Base-by-base conservation (phyloP, 2,329 filamentous ascomycete genomes). In the Penicillium sp. region DNA sequence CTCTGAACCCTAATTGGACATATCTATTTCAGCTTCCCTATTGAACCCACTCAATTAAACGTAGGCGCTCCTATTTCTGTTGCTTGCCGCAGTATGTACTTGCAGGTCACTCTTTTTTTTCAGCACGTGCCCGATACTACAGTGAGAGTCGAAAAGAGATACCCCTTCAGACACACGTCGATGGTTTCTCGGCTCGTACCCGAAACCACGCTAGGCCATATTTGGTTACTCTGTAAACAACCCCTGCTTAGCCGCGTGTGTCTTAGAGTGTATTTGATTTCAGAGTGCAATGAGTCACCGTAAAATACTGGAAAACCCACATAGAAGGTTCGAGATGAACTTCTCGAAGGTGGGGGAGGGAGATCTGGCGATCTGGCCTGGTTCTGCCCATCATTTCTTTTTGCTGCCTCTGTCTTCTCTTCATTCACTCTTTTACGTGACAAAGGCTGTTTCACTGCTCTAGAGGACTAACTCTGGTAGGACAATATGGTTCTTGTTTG, bases 391-490 rank as follows among this genome's bases (percentile, higher is more conserved):
- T 15, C 16, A 11, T 13, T 11, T 26, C n/a, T 16, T 16, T 19
- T 13, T 17, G 16, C 17, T 15, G 16, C 13, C 34, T 29, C 17
- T 25, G 34, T 36, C 25, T 36, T 36, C 25, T 36, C 25, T 36
- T 36, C 25, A 36, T 36, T 16, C 21, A 36, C 25, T n/a, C 14
- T 20, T 30, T 33, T 39, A 33, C 19, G 28, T 33, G 29, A 39
- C 36, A 23, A 29, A 39, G 15, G 30, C 36, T 33, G 34, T 36
- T 29, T 19, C 11, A 29, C 25, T 36, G 34, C 36, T 25, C 29
- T 39, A 39, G 36, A 39, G 20, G n/a, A 39, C 36, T 39, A 33
- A 39, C 29, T 11, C 30, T 15, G 36, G 36, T 39, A 39, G 36
- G 36, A 29, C 33, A 33, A 39, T 25, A 15, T 39, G 30, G 21